Evolutionary conservation across 306 rosid genomes (phyloP).

Genomic region (Aeschynomene evenia): DNA sequence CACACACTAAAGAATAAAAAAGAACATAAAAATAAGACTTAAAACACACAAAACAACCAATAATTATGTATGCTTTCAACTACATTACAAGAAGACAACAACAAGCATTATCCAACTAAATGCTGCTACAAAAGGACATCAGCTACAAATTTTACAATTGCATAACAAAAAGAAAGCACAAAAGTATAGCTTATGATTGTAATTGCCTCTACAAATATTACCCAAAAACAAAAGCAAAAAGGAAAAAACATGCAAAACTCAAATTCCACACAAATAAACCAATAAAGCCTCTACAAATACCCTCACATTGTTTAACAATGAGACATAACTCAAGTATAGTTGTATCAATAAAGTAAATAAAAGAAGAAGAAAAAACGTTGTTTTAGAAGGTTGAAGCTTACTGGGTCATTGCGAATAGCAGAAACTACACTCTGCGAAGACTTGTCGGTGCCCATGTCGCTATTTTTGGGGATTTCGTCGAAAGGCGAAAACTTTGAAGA

Average conservation of each 20-base stretch:
- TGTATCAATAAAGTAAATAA: neutral
- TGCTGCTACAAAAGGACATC: neutral
- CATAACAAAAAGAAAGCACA: neutral
- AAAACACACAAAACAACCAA: neutral
- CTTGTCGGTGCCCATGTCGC: neutral
- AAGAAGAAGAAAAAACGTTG: neutral
- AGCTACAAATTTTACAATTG: neutral
- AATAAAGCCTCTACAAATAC: neutral
- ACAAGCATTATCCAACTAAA: too few relatives aligned
- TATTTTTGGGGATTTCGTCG: neutral
- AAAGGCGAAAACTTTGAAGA: neutral
- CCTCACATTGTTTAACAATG: neutral
- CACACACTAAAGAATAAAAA: neutral
- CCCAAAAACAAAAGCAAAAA: too few relatives aligned
- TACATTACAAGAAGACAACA: too few relatives aligned
- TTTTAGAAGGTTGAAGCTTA: too few relatives aligned
- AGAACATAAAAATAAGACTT: neutral
- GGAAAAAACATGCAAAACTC: neutral
- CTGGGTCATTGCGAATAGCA: neutral
- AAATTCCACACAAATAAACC: neutral
- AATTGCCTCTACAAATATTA: neutral
- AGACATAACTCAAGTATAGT: neutral
- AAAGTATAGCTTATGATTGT: neutral
- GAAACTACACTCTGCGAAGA: neutral
- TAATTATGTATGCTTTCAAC: too few relatives aligned